Percentiles rank a stretch among this genome's conserved stretches.
These are phyloP conservation scores for Coemansia sp. DNA, from an alignment of 192 early-diverging fungal genomes.

Conservation along the genomic window DNA sequence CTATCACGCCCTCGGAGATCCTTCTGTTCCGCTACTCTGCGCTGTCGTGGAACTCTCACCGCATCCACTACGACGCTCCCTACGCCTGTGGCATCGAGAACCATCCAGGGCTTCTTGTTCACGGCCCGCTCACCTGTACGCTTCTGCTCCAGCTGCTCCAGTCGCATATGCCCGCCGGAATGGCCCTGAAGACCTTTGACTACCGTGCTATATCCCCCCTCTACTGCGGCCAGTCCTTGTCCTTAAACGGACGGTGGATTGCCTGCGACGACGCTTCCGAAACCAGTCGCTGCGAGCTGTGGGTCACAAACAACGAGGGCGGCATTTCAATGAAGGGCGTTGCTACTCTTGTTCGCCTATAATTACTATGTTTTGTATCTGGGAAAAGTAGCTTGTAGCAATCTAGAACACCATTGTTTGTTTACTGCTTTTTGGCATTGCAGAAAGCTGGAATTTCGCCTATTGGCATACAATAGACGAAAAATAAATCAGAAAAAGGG, in stretches of 20 bases:
- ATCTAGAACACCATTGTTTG: background rate
- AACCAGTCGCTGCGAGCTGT: slow-evolving; percentile 62
- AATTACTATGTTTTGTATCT: background rate
- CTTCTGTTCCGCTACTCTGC: slow-evolving; percentile 87
- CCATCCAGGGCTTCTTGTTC: slow-evolving; percentile 72
- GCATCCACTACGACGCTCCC: slow-evolving; percentile 81
- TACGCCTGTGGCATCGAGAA: slow-evolving; percentile 70
- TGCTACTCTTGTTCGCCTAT: slow-evolving; percentile 48
- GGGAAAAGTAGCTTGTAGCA: background rate
- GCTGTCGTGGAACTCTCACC: slow-evolving; percentile 86
- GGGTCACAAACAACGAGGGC: slow-evolving; percentile 65
- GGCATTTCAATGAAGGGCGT: slow-evolving; percentile 74
- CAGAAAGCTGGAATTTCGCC: background rate
- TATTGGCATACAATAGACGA: background rate
- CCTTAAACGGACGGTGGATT: slow-evolving; percentile 54
- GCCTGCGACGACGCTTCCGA: slow-evolving; percentile 27
- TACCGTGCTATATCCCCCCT: slow-evolving; percentile 74
- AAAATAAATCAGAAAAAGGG: too few relatives aligned
- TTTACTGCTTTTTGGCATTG: background rate
- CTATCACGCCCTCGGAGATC: slow-evolving; percentile 64
- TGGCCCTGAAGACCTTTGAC: slow-evolving; percentile 60
- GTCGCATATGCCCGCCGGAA: slow-evolving; percentile 41
- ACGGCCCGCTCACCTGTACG: slow-evolving; percentile 80
- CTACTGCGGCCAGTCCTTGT: slow-evolving; percentile 60
- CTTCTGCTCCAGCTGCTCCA: slow-evolving; percentile 70